These are phyloP conservation scores for Phytophthora kernoviae DNA, from an alignment of 352 stramenopile species.

Conservation along the genomic window DNA sequence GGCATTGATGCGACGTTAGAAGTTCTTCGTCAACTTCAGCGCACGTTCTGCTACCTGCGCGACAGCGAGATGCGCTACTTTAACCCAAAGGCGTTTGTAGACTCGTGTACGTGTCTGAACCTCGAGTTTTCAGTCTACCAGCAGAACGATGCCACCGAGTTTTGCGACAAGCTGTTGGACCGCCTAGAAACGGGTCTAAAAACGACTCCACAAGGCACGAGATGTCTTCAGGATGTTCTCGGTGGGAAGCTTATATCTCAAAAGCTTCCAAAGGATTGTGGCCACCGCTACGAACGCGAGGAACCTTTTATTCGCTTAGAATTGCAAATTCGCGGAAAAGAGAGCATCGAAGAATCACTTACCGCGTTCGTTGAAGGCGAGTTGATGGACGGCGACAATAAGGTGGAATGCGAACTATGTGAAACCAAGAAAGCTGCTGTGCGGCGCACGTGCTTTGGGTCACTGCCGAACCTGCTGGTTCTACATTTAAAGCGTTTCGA, in stretches of 20 bases:
- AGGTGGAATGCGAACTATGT: conserved; percentile 97
- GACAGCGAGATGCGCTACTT: conserved; percentile 89
- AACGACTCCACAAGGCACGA: conserved; percentile 78
- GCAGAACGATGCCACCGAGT: conserved; percentile 99
- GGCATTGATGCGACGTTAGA: conserved; percentile 86
- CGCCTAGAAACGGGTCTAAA: conserved; percentile 97
- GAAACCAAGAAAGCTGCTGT: conserved; percentile 98
- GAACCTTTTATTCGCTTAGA: conserved; percentile 98
- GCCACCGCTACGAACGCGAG: conserved; percentile 94
- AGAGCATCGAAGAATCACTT: conserved; percentile 97
- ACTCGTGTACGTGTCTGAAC: conserved; percentile 89
- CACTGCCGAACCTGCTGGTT: conserved; percentile 97
- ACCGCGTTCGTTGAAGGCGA: conserved; percentile 97
- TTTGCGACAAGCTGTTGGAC: conserved; percentile 99
- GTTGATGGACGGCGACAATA: conserved; percentile 99
- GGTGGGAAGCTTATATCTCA: conserved; percentile 88
- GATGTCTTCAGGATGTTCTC: conserved; percentile 76
- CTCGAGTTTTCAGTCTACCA: conserved; percentile 97
- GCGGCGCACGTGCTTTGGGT: conserved; percentile 94
- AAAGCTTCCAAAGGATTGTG: conserved; percentile 90
- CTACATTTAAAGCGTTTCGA: conserved; percentile 99
- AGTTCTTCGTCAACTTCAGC: conserved; percentile 88
- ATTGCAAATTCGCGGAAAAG: conserved; percentile 98
- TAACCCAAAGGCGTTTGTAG: conserved; percentile 89
- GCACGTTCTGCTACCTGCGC: conserved; percentile 89